Evolutionary conservation across 2,329 filamentous ascomycete species (phyloP), one percentile per base, ranked within the genome.

Genomic region (Thelonectria rubi): DNA sequence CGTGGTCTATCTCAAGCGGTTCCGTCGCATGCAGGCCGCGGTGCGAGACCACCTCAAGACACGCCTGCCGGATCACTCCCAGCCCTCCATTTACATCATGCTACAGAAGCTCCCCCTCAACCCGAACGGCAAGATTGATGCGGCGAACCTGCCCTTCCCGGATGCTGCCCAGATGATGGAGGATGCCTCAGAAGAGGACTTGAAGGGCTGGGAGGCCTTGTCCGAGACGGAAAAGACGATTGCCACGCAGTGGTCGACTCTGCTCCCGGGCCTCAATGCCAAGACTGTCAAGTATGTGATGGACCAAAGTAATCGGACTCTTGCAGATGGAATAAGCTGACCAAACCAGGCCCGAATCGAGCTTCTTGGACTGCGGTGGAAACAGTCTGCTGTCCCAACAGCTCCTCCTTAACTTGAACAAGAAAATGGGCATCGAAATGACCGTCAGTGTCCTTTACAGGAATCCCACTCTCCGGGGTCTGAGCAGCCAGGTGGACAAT

Each of bases 111-210:
- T 94, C 93, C 76, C 76, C 15, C 84, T 94, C 88, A 40, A 92
- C 73, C 90, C 91, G 15, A 92, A 93, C 68, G 90, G 91, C 67
- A 94, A 94, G 78, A 86, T 94, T 50, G 92, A 95, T 77, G 89
- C 87, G 73, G 90, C 91, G 18, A 88, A 87, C 2, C 79, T 95
- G 55, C 92, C 92, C 1, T 94, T 93, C 83, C 92, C 92, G 0
- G 92, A 94, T 75, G 87, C 87, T 21, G 86, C 86, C 12, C 85
- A 91, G 69, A 82, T 90, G 34, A 84, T 75, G n/a, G 72, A 73
- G 50, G 75, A 75, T 20, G 74, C 75, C 9, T 72, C 75, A 0
- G 74, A 75, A 11, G 75, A 76, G 53, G 75, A 78, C 55, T 47
- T 75, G 21, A 75, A 75, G 78, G 88, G 91, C 70, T 88, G 87